These are phyloP conservation scores for Wickerhamiella vanderwaltii DNA, from an alignment of 805 yeast species.

Conservation along the genomic window DNA sequence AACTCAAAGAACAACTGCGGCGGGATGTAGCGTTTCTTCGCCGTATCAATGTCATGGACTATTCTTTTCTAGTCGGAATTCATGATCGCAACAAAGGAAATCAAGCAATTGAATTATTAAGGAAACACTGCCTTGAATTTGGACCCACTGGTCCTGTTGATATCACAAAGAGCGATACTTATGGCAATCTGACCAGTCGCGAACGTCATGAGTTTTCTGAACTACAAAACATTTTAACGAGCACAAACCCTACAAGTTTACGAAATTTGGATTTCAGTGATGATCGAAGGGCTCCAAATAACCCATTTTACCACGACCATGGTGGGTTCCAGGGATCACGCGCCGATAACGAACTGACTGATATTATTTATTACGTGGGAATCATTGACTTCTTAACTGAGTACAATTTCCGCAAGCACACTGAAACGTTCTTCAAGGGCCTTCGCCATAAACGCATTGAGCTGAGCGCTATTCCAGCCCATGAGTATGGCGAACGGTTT, in stretches of 20 bases:
- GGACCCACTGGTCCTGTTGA: slow-evolving; percentile 16
- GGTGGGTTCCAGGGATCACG: slow-evolving; percentile 77
- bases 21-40: slow-evolving; percentile 64
- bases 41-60: slow-evolving; percentile 84
- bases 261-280: slow-evolving; percentile 25
- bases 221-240: slow-evolving; percentile 25
- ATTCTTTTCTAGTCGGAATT: slow-evolving; percentile 76
- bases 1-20: slow-evolving; percentile 56
- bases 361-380: slow-evolving; percentile 76
- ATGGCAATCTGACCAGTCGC: slow-evolving; percentile 12
- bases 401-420: slow-evolving; percentile 43
- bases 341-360: slow-evolving; percentile 44
- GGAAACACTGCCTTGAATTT: slow-evolving; percentile 17
- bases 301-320: slow-evolving; percentile 59
- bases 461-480: slow-evolving; percentile 82
- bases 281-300: slow-evolving; percentile 27
- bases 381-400: slow-evolving; percentile 85
- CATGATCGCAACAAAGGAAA: slow-evolving; percentile 61
- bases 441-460: slow-evolving; percentile 53
- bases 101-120: slow-evolving; percentile 24
- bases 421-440: slow-evolving; percentile 80
- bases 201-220: slow-evolving; percentile 25
- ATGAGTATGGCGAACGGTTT: slow-evolving; percentile 82
- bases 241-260: slow-evolving; percentile 28
- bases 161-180: slow-evolving; percentile 1